Base-by-base conservation (phyloP, 1,139 yeast genomes). In the Meyerozyma carpophila region DNA sequence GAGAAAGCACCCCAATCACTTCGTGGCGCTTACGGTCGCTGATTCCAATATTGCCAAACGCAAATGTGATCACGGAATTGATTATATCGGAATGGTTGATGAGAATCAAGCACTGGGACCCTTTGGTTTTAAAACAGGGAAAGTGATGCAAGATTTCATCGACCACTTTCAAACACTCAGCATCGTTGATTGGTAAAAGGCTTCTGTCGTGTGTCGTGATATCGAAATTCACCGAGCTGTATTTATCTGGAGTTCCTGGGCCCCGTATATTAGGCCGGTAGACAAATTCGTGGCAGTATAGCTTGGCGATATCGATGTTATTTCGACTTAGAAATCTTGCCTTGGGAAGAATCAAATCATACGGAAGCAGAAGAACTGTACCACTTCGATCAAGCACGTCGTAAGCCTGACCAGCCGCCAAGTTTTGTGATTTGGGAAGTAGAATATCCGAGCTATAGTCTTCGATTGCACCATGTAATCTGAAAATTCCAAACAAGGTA, bases 371-470 rank as follows among this genome's bases (percentile, higher is more conserved):
- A 29, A 94, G 65, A 6, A 93, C 93, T 0, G 91, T 80, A 0
- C 98, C 98, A 27, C 88, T 82, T 43, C 80, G 75, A 56, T 93
- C 98, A 47, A 94, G 66, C 1, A 93, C 77, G 53, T 90, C 95
- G 52, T 84, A 90, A 0, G 87, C 84, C 40, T 75, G 76, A 16
- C 75, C 77, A 16, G 79, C 66, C 13, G 82, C 73, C 57, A 89
- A 91, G 1, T 79, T 63, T 2, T 93, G 85, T 0, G 93, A 83
- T 50, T 84, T 82, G 0, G 98, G 98, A 45, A 90, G 81, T n/a
- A 93, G 61, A 3, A 78, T 47, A 44, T 63, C 65, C 8, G 68
- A 62, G 0, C 86, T 75, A 48, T 77, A 76, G 43, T 81, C 83
- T 49, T 87, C 91, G 28, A 91, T 71, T 0, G 96, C 98, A 8